A percentile compares a stretch with the other conserved stretches of the same genome.
Conservation (phyloP, 202 grass and related monocot genomes). For the Tripidium arundinaceum region DNA sequence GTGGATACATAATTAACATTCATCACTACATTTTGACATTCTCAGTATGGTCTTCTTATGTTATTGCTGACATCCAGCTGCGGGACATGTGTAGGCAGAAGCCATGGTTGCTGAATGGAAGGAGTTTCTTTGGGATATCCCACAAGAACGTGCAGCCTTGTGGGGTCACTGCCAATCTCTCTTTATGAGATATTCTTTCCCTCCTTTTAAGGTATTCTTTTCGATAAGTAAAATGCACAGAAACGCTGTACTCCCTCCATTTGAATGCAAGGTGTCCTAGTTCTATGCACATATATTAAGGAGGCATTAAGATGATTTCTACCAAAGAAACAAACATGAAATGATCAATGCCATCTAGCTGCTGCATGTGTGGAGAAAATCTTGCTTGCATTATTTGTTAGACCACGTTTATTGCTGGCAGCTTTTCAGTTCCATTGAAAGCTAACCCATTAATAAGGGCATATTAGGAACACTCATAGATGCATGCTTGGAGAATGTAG, state of each 20-base stretch:
- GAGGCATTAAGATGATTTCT: background rate
- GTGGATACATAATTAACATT: background rate
- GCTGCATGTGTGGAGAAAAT: background rate
- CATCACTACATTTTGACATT: conserved; percentile 2
- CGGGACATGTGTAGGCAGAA: conserved; percentile 62
- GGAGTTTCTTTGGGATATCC: conserved; percentile 97
- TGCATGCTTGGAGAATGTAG: background rate
- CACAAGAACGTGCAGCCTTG: conserved; percentile 91
- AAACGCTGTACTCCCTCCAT: background rate
- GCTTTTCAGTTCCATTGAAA: background rate
- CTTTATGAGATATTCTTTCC: conserved; percentile 83
- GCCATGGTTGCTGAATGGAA: conserved; percentile 99
- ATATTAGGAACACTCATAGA: background rate
- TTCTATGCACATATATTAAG: background rate
- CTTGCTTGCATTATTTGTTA: background rate
- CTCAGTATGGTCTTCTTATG: conserved; percentile 3
- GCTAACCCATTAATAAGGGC: background rate
- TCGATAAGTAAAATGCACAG: conserved; percentile 16
- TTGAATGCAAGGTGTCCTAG: background rate
- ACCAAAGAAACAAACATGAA: background rate
- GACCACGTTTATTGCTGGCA: background rate
- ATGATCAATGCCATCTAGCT: background rate
- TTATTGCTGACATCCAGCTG: conserved; percentile 26
- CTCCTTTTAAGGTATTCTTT: conserved; percentile 57
- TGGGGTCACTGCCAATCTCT: conserved; percentile 95